Conservation (phyloP, 75 land plant species). For the Picea glauca region DNA sequence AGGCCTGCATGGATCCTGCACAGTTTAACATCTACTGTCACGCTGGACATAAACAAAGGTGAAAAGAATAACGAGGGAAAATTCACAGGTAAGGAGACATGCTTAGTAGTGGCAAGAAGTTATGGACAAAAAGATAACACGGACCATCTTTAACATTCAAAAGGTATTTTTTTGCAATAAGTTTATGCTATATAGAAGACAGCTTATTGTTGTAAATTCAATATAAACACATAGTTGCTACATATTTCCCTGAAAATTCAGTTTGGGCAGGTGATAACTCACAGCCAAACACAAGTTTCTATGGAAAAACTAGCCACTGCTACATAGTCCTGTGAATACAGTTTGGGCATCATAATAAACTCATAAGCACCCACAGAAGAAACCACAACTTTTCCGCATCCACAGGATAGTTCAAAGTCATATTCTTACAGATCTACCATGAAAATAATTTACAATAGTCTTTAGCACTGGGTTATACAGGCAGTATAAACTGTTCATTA, state of each 20-base stretch:
- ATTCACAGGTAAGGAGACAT: not conserved
- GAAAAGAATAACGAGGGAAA: not conserved
- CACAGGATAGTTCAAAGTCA: too few species aligned
- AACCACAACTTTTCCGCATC: not conserved
- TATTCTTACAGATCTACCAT: too few species aligned
- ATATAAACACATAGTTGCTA: not conserved
- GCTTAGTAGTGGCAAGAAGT: not conserved
- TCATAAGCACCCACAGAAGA: not conserved
- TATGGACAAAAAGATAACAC: not conserved
- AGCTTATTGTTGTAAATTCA: not conserved
- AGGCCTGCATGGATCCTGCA: slow-evolving; percentile 89
- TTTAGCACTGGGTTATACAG: too few species aligned
- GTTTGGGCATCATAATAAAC: not conserved
- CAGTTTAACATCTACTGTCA: not conserved
- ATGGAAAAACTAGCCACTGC: not conserved
- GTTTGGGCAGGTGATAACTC: not conserved
- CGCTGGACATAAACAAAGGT: too few species aligned
- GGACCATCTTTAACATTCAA: not conserved
- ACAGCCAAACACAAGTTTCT: not conserved
- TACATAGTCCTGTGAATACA: not conserved
- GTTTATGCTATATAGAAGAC: not conserved
- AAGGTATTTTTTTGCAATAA: not conserved
- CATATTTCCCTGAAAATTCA: not conserved
- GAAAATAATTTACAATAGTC: too few species aligned
- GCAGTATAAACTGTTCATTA: too few species aligned